phyloP scores from a whole-genome alignment of 106 monocot genomes.

The Dioscorea dumetorum region DNA sequence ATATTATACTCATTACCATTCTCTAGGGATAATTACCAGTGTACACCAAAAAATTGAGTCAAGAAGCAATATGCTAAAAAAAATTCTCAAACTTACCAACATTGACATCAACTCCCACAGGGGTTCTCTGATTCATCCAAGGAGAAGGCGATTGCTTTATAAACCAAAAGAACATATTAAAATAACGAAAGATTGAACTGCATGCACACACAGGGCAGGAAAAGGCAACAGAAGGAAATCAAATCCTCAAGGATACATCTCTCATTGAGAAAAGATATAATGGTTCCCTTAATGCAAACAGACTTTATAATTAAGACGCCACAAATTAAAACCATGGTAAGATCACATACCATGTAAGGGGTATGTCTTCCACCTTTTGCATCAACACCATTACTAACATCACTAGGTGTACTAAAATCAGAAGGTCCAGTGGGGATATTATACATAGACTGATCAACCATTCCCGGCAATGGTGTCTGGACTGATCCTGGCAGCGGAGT shows the following conservation, averaged over 20 bases:
- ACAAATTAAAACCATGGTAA: not conserved
- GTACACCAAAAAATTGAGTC: too few relatives aligned
- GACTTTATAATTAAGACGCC: too few relatives aligned
- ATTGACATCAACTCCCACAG: constrained; percentile 98
- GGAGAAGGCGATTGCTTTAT: constrained; percentile 88
- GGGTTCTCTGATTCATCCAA: constrained; percentile 65
- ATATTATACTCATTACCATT: not conserved
- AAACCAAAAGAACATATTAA: not conserved
- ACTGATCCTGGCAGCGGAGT: constrained; percentile 66
- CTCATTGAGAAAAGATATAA: not conserved
- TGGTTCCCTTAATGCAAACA: not conserved
- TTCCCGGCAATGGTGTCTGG: constrained; percentile 38
- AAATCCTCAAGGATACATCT: too few relatives aligned
- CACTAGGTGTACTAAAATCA: constrained; percentile 63
- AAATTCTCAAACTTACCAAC: constrained; percentile 53
- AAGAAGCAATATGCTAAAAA: too few relatives aligned
- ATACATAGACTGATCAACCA: constrained; percentile 49
- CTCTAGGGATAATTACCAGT: too few relatives aligned
- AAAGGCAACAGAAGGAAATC: too few relatives aligned
- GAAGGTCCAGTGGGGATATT: constrained; percentile 73
- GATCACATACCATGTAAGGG: constrained; percentile 66
- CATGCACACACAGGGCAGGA: too few relatives aligned
- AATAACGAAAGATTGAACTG: not conserved
- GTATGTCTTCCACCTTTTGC: constrained; percentile 61
- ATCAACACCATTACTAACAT: constrained; percentile 52